Percentiles rank a stretch among this genome's conserved stretches.
Evolutionary conservation across 2,329 filamentous ascomycete genomes (phyloP).

Genomic region (Hypoxylon sp.): DNA sequence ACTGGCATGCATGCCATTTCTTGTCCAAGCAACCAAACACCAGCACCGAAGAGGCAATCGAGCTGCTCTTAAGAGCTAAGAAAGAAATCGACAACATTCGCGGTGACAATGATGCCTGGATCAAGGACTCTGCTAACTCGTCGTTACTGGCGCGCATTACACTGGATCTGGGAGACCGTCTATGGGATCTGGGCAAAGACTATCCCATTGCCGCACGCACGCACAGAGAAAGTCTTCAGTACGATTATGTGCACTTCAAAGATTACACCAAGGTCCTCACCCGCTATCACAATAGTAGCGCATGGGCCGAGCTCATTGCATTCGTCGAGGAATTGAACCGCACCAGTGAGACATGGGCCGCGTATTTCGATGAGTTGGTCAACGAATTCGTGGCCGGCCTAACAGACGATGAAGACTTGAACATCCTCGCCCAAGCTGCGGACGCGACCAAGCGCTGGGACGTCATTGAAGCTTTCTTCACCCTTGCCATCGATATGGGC

Average conservation of each 20-base stretch:
- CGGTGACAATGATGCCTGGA: slow-evolving; percentile 40
- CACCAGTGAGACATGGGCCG: slow-evolving; percentile 44
- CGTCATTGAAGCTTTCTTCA: slow-evolving; percentile 48
- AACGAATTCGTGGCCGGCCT: slow-evolving; percentile 48
- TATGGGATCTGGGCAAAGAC: slow-evolving; percentile 49
- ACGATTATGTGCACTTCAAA: slow-evolving; percentile 49
- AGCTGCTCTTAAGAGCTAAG: slow-evolving; percentile 48
- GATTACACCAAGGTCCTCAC: slow-evolving; percentile 45
- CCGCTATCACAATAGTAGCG: slow-evolving; percentile 42
- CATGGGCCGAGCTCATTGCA: slow-evolving; percentile 47
- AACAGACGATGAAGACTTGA: slow-evolving; percentile 31
- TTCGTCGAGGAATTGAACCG: slow-evolving; percentile 49
- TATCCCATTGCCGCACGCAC: slow-evolving; percentile 43
- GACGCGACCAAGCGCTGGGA: slow-evolving; percentile 49
- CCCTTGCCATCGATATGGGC: slow-evolving; percentile 46
- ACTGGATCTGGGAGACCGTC: slow-evolving; percentile 48
- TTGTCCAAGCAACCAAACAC: slow-evolving; percentile 47
- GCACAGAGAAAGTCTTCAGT: slow-evolving; percentile 50
- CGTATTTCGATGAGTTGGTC: slow-evolving; percentile 51
- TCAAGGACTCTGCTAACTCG: slow-evolving; percentile 44
- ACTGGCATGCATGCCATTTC: slow-evolving; percentile 52
- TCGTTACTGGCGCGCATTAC: slow-evolving; percentile 51
- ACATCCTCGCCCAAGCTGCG: slow-evolving; percentile 48
- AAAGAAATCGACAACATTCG: slow-evolving; percentile 45
- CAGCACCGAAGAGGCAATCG: slow-evolving; percentile 45